Conservation (phyloP, 129 eudicot species). For the Artemisia tridentata region DNA sequence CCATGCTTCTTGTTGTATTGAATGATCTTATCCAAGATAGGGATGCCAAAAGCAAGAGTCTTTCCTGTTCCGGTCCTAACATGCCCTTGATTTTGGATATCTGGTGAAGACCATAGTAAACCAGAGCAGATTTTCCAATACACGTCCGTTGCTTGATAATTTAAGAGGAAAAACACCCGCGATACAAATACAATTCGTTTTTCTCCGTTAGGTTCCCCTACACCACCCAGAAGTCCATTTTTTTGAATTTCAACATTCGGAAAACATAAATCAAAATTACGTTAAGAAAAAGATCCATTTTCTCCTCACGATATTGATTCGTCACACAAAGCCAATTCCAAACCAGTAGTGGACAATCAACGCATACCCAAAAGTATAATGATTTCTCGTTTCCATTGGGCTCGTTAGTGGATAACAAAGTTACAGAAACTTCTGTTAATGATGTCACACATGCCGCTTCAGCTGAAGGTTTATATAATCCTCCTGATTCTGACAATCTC, state of each 20-base stretch:
- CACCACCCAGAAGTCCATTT: slow-evolving; percentile 59
- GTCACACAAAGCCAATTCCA: slow-evolving; percentile 27
- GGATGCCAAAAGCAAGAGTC: slow-evolving; percentile 94
- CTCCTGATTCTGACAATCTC: no score
- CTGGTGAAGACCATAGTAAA: slow-evolving; percentile 29
- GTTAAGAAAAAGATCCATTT: slow-evolving; percentile 52
- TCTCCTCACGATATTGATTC: slow-evolving; percentile 38
- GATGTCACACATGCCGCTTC: no score
- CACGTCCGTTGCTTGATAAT: no score
- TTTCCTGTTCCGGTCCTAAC: slow-evolving; percentile 96
- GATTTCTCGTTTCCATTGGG: no score
- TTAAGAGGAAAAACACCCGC: slow-evolving; percentile 28
- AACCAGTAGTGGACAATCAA: no score
- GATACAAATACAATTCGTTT: slow-evolving; percentile 25
- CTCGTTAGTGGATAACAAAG: no score
- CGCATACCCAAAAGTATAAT: no score
- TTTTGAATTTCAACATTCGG: slow-evolving; percentile 51
- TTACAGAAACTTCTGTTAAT: no score
- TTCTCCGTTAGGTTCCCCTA: slow-evolving; percentile 43
- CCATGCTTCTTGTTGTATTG: slow-evolving; percentile 67
- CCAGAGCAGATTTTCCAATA: slow-evolving; percentile 21
- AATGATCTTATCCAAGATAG: slow-evolving; percentile 79
- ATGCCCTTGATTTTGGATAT: slow-evolving; percentile 45
- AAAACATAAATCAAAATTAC: slow-evolving; percentile 40
- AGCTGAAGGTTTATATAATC: no score